These are phyloP conservation scores for Penicillium atrosanguineum DNA, from an alignment of 495 filamentous ascomycete species.

Conservation along the genomic window DNA sequence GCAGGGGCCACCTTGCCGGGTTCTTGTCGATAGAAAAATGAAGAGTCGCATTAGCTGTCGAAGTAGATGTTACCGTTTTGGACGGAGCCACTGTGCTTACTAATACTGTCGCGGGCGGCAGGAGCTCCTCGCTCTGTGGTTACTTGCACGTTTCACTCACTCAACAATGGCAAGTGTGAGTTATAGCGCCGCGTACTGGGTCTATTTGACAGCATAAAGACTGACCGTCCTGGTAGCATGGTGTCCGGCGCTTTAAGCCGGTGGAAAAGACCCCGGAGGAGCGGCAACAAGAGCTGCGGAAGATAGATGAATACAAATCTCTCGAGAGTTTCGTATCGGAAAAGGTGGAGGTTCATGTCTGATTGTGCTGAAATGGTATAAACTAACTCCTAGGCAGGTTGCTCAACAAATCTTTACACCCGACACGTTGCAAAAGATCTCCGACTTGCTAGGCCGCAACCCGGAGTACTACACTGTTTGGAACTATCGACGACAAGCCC, in stretches of 20 bases:
- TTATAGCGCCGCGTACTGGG: neutral
- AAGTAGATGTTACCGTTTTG: neutral
- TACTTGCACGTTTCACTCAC: neutral
- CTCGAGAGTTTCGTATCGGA: conserved; percentile 64
- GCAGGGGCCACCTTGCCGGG: neutral
- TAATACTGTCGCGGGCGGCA: conserved; percentile 4
- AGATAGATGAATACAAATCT: conserved; percentile 74
- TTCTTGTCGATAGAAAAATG: neutral
- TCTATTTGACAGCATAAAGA: neutral
- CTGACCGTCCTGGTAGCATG: conserved; percentile 59
- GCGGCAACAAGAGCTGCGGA: conserved; percentile 64
- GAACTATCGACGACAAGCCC: conserved; percentile 81
- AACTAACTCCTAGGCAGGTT: conserved; percentile 40
- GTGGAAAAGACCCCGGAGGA: conserved; percentile 60
- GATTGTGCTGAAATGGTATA: neutral
- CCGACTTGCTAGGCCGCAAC: conserved; percentile 78
- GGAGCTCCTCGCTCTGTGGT: conserved; percentile 7
- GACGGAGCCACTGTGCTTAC: conserved; percentile 2
- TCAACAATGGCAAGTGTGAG: conserved; percentile 51
- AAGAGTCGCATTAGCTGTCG: neutral
- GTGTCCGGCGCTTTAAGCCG: conserved; percentile 62
- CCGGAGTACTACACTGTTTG: conserved; percentile 98
- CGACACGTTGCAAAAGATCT: conserved; percentile 70
- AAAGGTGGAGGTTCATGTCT: conserved; percentile 42
- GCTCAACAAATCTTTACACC: conserved; percentile 56